Conservation (phyloP, 2,329 filamentous ascomycete genomes). For the Fusarium fujikuroi region DNA sequence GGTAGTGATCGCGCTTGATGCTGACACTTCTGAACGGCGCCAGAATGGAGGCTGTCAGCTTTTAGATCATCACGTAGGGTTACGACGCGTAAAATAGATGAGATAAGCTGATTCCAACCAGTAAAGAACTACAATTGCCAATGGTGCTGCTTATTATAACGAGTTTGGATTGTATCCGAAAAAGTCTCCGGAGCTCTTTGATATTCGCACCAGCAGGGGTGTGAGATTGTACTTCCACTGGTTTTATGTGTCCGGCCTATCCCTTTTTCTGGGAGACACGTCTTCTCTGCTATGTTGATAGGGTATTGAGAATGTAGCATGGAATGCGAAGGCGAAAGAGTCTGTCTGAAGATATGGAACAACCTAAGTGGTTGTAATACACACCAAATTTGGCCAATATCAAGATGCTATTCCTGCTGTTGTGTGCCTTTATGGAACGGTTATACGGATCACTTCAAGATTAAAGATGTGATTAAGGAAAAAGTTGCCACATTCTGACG, state of each 20-base stretch:
- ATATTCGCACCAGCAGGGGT: background rate
- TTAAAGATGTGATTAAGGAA: background rate
- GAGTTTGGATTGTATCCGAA: constrained; percentile 16
- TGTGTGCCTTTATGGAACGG: background rate
- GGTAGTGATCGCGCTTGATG: background rate
- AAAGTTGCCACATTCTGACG: background rate
- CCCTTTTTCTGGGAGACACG: background rate
- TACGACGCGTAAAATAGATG: background rate
- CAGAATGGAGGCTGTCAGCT: constrained; percentile 8
- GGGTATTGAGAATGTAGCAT: background rate
- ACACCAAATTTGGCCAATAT: background rate
- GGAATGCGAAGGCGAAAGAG: background rate
- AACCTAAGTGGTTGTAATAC: background rate
- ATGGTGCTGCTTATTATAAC: background rate
- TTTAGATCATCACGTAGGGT: background rate
- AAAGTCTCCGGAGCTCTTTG: constrained; percentile 18
- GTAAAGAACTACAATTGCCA: background rate
- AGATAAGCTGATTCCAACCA: background rate
- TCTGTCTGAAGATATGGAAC: background rate
- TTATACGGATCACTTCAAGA: background rate
- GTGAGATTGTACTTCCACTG: background rate
- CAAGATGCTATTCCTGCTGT: background rate
- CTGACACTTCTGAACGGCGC: background rate
- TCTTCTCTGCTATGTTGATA: too few species aligned
- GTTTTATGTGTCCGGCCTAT: constrained; percentile 5